Evolutionary conservation across 2,329 filamentous ascomycete genomes (phyloP), one percentile per base, ranked within the genome.

Genomic region (Epichloe hybrida): DNA sequence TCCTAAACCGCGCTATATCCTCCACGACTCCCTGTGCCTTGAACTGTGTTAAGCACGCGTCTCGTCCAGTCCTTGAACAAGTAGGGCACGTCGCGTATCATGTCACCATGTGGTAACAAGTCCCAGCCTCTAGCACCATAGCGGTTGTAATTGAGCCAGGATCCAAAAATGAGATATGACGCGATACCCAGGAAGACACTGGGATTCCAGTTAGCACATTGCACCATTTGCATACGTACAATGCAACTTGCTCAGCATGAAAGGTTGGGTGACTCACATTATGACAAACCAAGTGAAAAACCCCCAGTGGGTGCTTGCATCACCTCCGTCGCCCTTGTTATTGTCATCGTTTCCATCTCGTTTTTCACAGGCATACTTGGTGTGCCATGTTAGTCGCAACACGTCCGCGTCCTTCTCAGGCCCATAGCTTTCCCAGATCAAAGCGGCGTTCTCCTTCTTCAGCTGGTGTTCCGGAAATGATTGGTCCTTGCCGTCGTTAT

Each of bases 241-340:
- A 21, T 13, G 11, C 11, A 31, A 5, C 13, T 5, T 38, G 35
- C 8, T 13, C 13, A 31, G 17, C 15, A 47, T n/a, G 35, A 11
- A 17, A 27, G 21, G 5, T n/a, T 23, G 15, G 27, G 12, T 5
- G 56, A 75, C 86, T 75, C 70, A 95, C 89, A 97, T 81, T 58
- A 98, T 82, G 58, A 97, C 80, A 62, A 97, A 79, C 93, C 93
- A 98, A 17, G 91, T 96, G 62, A 97, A 97, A 73, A 96, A 93
- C 93, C 93, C 93, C 93, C 91, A 97, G 62, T 80, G 76, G 17
- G 66, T 67, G 49, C 73, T 72, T 52, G 72, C 66, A 41, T 72
- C 70, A 9, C 69, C 71, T 8, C 69, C 71, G 15, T 72, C 69
- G 46, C 71, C 68, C 23, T 59, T 60, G 20, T 66, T 68, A 17